Conservation (phyloP, 768 basidiomycete genomes). For the Mycena chlorophos region DNA sequence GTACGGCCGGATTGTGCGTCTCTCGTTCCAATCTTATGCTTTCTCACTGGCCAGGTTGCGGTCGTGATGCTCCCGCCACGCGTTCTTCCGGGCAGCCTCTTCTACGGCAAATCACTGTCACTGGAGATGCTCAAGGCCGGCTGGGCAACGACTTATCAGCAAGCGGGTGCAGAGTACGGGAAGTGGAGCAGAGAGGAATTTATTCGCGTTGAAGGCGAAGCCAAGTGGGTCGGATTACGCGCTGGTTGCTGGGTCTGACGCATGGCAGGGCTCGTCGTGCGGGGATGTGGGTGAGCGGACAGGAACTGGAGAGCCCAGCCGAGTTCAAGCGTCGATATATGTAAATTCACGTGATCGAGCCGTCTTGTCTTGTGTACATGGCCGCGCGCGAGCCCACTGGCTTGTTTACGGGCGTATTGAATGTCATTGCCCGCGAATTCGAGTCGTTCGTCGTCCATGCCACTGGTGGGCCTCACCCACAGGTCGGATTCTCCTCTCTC, state of each 20-base stretch:
- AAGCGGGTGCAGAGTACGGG: conserved; percentile 81
- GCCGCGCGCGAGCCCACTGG: conserved; percentile 33
- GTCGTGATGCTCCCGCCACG: conserved; percentile 56
- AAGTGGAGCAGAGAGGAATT: conserved; percentile 63
- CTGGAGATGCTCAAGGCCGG: conserved; percentile 81
- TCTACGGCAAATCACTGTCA: conserved; percentile 50
- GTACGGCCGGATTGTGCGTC: conserved; percentile 75
- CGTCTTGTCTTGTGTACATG: not conserved
- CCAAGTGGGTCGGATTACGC: conserved; percentile 52
- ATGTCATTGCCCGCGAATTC: conserved; percentile 69
- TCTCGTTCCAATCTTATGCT: not conserved
- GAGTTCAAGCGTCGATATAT: conserved; percentile 77
- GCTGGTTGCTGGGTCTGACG: not conserved
- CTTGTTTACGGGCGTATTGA: conserved; percentile 63
- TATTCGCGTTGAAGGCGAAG: conserved; percentile 59
- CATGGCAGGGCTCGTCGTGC: conserved; percentile 56
- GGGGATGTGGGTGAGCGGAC: conserved; percentile 75
- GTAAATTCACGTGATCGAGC: not conserved
- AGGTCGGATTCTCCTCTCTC: conserved; percentile 15
- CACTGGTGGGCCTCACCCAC: conserved; percentile 42
- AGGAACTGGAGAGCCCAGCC: conserved; percentile 63
- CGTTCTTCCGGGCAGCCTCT: conserved; percentile 52
- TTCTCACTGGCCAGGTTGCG: conserved; percentile 66
- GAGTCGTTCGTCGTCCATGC: conserved; percentile 71
- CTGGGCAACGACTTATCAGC: conserved; percentile 73